Evolutionary conservation across 2,329 filamentous ascomycete genomes (phyloP).

Genomic region (Fusarium cicatricum): DNA sequence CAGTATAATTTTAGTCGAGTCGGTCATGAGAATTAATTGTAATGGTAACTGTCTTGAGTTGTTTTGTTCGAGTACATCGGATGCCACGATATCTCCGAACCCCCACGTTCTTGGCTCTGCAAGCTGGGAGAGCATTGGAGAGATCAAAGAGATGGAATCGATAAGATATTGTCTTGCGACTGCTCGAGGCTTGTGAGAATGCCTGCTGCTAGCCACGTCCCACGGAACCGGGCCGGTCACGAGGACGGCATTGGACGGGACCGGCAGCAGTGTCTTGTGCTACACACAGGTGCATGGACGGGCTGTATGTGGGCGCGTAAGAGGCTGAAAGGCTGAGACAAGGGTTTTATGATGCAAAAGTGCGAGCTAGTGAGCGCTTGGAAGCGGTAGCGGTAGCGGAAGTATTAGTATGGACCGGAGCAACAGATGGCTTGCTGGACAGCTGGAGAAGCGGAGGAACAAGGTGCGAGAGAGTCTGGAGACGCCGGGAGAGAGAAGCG

Average conservation of each 20-base stretch:
- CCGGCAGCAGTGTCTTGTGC: slow-evolving; percentile 16
- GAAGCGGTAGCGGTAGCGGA: slow-evolving; percentile 29
- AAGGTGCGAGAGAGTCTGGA: slow-evolving; percentile 11
- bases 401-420: slow-evolving; percentile 13
- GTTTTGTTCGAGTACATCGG: neutral
- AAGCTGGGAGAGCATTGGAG: neutral
- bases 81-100: neutral
- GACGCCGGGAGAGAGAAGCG: slow-evolving; percentile 14
- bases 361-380: slow-evolving; percentile 14
- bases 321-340: slow-evolving; percentile 14
- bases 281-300: neutral
- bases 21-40: slow-evolving; percentile 9
- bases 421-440: slow-evolving; percentile 21
- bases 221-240: slow-evolving; percentile 39
- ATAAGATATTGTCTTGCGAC: too few species aligned
- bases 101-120: slow-evolving; percentile 12
- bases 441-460: slow-evolving; percentile 25
- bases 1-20: neutral
- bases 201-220: neutral
- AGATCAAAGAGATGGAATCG: neutral
- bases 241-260: slow-evolving; percentile 16
- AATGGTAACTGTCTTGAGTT: slow-evolving; percentile 9
- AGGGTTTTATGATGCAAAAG: slow-evolving; percentile 22
- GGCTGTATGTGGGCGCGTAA: slow-evolving; percentile 15
- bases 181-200: slow-evolving; percentile 2